phyloP scores from a whole-genome alignment of 495 filamentous ascomycete species.

The Aspergillus ostianus region DNA sequence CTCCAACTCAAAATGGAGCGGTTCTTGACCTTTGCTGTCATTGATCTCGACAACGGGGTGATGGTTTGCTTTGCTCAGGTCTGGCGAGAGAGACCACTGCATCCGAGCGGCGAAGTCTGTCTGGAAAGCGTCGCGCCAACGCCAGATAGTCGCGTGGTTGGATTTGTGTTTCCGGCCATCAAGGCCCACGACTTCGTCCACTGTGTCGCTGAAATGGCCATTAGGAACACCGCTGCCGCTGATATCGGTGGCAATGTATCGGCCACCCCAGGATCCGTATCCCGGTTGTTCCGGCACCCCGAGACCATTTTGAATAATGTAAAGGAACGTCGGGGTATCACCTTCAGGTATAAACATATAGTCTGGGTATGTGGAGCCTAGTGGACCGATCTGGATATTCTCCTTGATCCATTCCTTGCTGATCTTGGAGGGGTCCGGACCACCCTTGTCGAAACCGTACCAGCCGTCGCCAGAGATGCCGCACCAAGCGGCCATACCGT shows the following conservation, averaged over 20 bases:
- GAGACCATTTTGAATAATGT: slow-evolving; percentile 48
- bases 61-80: slow-evolving; percentile 36
- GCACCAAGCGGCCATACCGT: slow-evolving; percentile 46
- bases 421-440: slow-evolving; percentile 39
- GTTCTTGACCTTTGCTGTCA: slow-evolving; percentile 26
- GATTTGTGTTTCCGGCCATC: slow-evolving; percentile 35
- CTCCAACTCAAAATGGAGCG: slow-evolving; percentile 32
- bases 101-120: slow-evolving; percentile 52
- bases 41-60: slow-evolving; percentile 44
- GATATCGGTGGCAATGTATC: slow-evolving; percentile 33
- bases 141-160: slow-evolving; percentile 51
- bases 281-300: slow-evolving; percentile 41
- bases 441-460: slow-evolving; percentile 45
- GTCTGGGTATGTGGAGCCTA: slow-evolving; percentile 42
- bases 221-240: slow-evolving; percentile 14
- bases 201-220: slow-evolving; percentile 40
- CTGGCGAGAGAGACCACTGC: slow-evolving; percentile 40
- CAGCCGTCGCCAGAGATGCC: slow-evolving; percentile 46
- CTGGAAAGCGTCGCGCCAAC: slow-evolving; percentile 48
- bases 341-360: slow-evolving; percentile 45
- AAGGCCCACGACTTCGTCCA: slow-evolving; percentile 37
- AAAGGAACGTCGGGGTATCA: slow-evolving; percentile 48
- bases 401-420: slow-evolving; percentile 44
- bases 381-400: slow-evolving; percentile 45
- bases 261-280: slow-evolving; percentile 49